Base-by-base conservation (phyloP, 371 early-diverging fungal species). In the Zancudomyces culisetae region DNA sequence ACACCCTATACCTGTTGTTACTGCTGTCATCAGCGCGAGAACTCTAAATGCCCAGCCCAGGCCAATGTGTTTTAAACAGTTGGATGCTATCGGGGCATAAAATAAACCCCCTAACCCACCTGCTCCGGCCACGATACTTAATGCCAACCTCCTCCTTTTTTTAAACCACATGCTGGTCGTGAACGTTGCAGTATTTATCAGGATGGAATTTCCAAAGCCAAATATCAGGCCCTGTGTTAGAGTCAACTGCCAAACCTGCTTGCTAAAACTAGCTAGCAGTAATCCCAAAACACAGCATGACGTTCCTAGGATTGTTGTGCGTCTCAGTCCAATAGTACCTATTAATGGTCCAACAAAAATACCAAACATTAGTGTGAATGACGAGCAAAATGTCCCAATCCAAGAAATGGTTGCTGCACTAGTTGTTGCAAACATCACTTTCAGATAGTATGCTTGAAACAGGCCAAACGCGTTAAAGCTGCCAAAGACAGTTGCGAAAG, bases 191-290 rank as follows among this genome's bases (percentile, higher is more conserved):
- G 10, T 10, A 35, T 35, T 35, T 6, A 35, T 72, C 1, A 63
- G 51, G 23, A 76, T 45, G 28, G 64, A 59, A 12, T 58, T 52
- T 24, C 70, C 70, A 23, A 63, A 29, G 12, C 59, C 64, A 52
- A 58, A 57, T 54, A 62, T 23, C 22, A 55, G 39, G 0, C 62
- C 59, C 43, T 63, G 64, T 2, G 62, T 63, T 20, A 59, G 27
- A 1, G 57, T 48, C 1, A 62, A 52, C 49, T 63, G 59, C 62
- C 64, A 63, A 2, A 63, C 30, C 12, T 52, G 47, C n/a, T 27
- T 39, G 1, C 56, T 51, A 40, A 63, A 63, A 6, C 59, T 61
- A 3, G 64, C 62, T 1, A 61, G 26, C 10, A 63, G 42, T 3
- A 61, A 53, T 2, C 51, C 55, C 4, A 40, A 3, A 28, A 45